Evolutionary conservation across 2,329 filamentous ascomycete species (phyloP), one percentile per base, ranked within the genome.

Genomic region (Alternaria sp.): DNA sequence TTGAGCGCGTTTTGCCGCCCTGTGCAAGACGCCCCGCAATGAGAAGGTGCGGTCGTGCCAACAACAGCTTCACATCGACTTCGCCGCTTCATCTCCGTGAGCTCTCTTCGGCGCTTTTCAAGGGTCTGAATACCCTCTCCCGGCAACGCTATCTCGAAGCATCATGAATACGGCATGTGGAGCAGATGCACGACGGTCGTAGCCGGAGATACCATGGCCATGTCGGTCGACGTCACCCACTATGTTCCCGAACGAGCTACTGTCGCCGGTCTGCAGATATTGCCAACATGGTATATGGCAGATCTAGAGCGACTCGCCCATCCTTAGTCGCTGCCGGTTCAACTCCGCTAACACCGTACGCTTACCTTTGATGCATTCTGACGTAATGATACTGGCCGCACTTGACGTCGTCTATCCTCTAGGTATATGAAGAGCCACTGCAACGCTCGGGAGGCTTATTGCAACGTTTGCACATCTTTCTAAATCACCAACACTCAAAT

Each of bases 211-310:
- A 43, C 6, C 30, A 12, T 50, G 44, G 36, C 23, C 44, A 56
- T 57, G 28, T 61, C 19, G 49, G 43, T 11, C 26, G 30, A 57
- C 54, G 58, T 55, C 58, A 44, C 32, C 51, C 4, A 54, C 15
- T 19, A 36, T 52, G 19, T 11, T 52, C 11, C 19, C 19, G 49
- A 52, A n/a, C 49, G 1, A 52, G 49, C 28, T 36, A 36, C 49
- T 6, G 23, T 36, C 28, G 49, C 49, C 3, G 19, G 49, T 40
- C 49, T 52, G 49, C 28, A 52, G 21, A 44, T 17, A 7, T 46
- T 32, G 25, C 25, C 25, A 32, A 45, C n/a, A 45, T 30, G 40
- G 40, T 46, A 7, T 45, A 23, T 17, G 21, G 17, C 25, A 44
- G 32, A 40, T 56, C 36, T 30, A 30, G 3, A 23, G 25, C 23